Base-by-base conservation (phyloP, 768 basidiomycete genomes). In the Termitomyces sp. region DNA sequence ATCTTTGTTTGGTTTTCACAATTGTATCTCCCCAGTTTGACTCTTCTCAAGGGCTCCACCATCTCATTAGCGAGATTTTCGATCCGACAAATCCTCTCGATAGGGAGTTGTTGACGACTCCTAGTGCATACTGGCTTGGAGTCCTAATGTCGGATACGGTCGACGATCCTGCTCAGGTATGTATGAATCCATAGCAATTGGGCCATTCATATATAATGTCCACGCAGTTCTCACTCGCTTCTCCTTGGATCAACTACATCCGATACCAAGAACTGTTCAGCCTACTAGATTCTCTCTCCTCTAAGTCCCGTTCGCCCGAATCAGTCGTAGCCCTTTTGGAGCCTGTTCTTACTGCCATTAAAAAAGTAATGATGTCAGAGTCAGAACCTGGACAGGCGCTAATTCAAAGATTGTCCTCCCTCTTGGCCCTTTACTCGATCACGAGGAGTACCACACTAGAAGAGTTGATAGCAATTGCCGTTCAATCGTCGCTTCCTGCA, bases 171-270 rank as follows among this genome's bases (percentile, higher is more conserved):
- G 24, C 41, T 1, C 55, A 53, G 51, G 59, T 60, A 41, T n/a
- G 30, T 51, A 14, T 34, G 0, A 11, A 9, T 26, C 24, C 10
- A 43, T 22, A 21, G 9, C 2, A 9, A 28, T 44, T 41, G 7
- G 26, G 28, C 15, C 35, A 26, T 35, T 21, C n/a, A n/a, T 12
- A 14, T 17, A 34, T n/a, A 10, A 35, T 15, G n/a, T 22, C 32
- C 28, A 17, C 24, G 17, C 61, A 77, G 68, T 50, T 61, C 46
- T 53, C 43, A 54, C 62, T 47, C 14, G 67, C 70, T 3, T 60
- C 68, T 2, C 57, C 78, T 14, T 91, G 88, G 88, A 70, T 87
- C 42, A 74, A 70, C 40, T 87, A 79, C 61, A 75, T 86, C 60
- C 64, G 70, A 5, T 62, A 67, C 2, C 60, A 68, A 2, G 74